Evolutionary conservation across 2,329 filamentous ascomycete species (phyloP).

Genomic region (Pseudogymnoascus sp.): DNA sequence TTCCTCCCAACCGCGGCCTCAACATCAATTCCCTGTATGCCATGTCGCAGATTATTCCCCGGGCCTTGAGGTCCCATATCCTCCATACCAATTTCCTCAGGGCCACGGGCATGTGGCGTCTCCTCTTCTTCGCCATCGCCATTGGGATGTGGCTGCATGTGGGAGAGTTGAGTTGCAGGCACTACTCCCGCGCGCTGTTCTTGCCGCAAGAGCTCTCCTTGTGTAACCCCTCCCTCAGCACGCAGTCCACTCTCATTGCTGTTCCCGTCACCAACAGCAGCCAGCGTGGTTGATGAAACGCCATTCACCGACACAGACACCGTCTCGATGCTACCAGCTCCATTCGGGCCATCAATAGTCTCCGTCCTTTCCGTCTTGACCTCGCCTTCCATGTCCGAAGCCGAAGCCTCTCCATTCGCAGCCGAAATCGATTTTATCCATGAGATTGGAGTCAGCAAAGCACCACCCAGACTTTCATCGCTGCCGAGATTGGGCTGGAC

Average conservation of each 20-base stretch:
- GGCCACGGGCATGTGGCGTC: constrained; percentile 73
- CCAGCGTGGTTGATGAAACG: constrained; percentile 37
- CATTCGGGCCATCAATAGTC: constrained; percentile 73
- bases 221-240: constrained; percentile 53
- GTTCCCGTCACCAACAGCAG: constrained; percentile 20
- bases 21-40: constrained; percentile 48
- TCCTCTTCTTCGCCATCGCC: constrained; percentile 46
- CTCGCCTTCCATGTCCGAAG: constrained; percentile 45
- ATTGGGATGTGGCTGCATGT: constrained; percentile 26
- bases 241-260: constrained; percentile 18
- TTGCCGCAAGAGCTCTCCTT: constrained; percentile 77
- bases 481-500: constrained; percentile 52
- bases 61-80: constrained; percentile 70
- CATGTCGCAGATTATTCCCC: constrained; percentile 29
- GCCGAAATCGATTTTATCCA: constrained; percentile 49
- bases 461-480: constrained; percentile 83
- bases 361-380: constrained; percentile 67
- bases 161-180: constrained; percentile 50
- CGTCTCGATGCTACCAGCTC: constrained; percentile 70
- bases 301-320: constrained; percentile 70
- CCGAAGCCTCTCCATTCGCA: constrained; percentile 11
- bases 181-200: constrained; percentile 77
- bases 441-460: constrained; percentile 84
- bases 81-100: constrained; percentile 72
- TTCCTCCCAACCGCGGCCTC: constrained; percentile 53